Conservation (phyloP, 371 early-diverging fungal genomes). For the Mortierella sp. region DNA sequence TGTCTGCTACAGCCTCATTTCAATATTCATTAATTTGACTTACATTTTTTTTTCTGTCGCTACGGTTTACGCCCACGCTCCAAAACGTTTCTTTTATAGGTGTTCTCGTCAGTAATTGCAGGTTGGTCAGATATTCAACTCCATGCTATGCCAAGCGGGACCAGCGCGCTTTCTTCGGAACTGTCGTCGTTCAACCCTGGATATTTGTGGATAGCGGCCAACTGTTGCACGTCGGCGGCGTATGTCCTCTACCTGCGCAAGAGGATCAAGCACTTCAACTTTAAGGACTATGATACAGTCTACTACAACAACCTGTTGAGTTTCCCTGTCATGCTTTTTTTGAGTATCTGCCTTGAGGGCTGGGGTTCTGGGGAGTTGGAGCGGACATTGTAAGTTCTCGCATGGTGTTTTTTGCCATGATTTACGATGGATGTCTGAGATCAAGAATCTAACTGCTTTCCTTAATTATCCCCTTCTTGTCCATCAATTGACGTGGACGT, state of each 20-base stretch:
- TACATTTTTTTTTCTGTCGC: neutral
- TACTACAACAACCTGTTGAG: slow-evolving; percentile 97
- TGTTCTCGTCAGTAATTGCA: slow-evolving; percentile 94
- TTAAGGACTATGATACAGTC: slow-evolving; percentile 97
- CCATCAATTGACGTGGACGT: neutral
- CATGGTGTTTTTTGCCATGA: neutral
- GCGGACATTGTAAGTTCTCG: slow-evolving; percentile 68
- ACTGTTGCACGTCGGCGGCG: slow-evolving; percentile 93
- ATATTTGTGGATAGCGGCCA: slow-evolving; percentile 94
- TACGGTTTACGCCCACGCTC: neutral
- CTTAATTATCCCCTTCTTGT: slow-evolving; percentile 11
- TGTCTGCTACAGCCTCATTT: neutral
- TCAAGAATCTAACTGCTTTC: neutral
- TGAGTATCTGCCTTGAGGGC: slow-evolving; percentile 87
- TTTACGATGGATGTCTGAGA: too few species aligned
- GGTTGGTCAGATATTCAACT: slow-evolving; percentile 79
- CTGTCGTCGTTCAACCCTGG: slow-evolving; percentile 66
- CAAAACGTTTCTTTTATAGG: slow-evolving; percentile 51
- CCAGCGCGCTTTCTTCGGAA: slow-evolving; percentile 17
- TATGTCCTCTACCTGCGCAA: slow-evolving; percentile 94
- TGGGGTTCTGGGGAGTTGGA: slow-evolving; percentile 69
- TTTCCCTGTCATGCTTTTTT: slow-evolving; percentile 85
- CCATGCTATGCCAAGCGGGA: slow-evolving; percentile 18
- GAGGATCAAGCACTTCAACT: slow-evolving; percentile 86
- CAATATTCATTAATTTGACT: neutral